A percentile compares a stretch with the other conserved stretches of the same genome.
Conservation (phyloP, 208 protist genomes). For the Trypanosomatidae sp. region DNA sequence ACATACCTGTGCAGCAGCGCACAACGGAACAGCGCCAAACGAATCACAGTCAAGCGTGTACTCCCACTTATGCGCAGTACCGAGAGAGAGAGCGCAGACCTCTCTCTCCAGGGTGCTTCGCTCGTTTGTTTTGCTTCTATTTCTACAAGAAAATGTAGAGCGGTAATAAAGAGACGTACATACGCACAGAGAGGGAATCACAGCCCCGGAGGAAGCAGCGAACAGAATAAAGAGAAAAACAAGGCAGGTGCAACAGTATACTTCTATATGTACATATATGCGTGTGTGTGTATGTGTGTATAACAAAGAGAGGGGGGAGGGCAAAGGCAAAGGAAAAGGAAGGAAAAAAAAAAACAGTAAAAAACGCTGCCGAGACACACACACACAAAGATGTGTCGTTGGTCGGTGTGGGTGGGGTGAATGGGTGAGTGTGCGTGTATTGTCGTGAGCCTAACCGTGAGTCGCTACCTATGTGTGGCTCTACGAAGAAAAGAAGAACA, state of each 20-base stretch:
- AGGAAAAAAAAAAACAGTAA: neutral
- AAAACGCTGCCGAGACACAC: neutral
- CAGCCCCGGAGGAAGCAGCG: neutral
- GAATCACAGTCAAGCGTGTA: neutral
- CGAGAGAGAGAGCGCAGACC: neutral
- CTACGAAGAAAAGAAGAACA: neutral
- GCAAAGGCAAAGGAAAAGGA: conserved; percentile 1
- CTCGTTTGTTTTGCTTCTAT: neutral
- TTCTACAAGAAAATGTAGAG: neutral
- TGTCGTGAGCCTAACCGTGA: too few relatives aligned
- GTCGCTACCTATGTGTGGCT: neutral
- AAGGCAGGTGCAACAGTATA: too few relatives aligned
- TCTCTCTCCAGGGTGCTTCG: neutral
- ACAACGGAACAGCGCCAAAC: neutral
- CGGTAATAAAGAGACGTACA: neutral
- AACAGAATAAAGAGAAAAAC: neutral
- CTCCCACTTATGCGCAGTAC: neutral
- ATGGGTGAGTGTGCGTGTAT: neutral
- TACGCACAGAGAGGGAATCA: neutral
- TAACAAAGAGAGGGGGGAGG: neutral
- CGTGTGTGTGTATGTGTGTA: neutral
- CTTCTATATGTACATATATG: too few relatives aligned
- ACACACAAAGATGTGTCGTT: neutral
- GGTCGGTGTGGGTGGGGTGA: neutral
- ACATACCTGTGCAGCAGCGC: neutral